A percentile compares a stretch with the other conserved stretches of the same genome.
Conservation (phyloP, 345 rosid genomes). For the Carallia pectinifolia region DNA sequence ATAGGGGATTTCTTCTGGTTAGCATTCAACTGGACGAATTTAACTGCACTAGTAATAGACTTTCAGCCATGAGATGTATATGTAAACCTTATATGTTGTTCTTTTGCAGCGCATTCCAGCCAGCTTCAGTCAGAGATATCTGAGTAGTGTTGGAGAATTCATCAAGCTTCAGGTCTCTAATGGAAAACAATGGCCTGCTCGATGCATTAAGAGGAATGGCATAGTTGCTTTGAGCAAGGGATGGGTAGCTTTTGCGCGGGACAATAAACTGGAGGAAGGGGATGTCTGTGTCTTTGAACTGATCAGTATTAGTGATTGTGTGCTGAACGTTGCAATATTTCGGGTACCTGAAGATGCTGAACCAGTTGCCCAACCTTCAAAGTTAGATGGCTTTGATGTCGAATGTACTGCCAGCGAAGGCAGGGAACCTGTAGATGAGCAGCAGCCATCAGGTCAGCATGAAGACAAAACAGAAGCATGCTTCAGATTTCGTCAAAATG, state of each 20-base stretch:
- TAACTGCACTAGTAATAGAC: background rate
- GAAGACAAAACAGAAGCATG: conserved; percentile 50
- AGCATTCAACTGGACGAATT: conserved; percentile 11
- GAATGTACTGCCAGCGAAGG: conserved; percentile 5
- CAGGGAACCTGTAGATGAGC: conserved; percentile 39
- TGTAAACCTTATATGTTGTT: background rate
- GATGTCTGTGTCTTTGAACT: conserved; percentile 63
- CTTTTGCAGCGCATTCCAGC: conserved; percentile 50
- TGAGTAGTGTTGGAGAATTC: conserved; percentile 34
- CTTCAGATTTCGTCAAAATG: conserved; percentile 67
- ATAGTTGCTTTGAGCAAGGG: conserved; percentile 47
- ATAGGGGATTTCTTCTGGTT: conserved; percentile 36
- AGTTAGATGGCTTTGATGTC: conserved; percentile 1
- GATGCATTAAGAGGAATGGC: conserved; percentile 33
- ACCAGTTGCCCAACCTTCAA: conserved; percentile 8
- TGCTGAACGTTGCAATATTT: conserved; percentile 50
- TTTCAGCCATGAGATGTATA: background rate
- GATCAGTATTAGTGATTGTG: conserved; percentile 33
- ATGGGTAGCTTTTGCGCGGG: conserved; percentile 53
- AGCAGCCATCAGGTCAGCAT: conserved; percentile 35
- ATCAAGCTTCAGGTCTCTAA: conserved; percentile 42
- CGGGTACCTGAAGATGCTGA: conserved; percentile 35
- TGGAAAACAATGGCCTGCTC: conserved; percentile 51
- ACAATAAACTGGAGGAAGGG: conserved; percentile 52
- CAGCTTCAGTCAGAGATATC: conserved; percentile 42